Evolutionary conservation across 1,284 basidiomycete species (phyloP).

Genomic region (Ustilago shanxiensis): DNA sequence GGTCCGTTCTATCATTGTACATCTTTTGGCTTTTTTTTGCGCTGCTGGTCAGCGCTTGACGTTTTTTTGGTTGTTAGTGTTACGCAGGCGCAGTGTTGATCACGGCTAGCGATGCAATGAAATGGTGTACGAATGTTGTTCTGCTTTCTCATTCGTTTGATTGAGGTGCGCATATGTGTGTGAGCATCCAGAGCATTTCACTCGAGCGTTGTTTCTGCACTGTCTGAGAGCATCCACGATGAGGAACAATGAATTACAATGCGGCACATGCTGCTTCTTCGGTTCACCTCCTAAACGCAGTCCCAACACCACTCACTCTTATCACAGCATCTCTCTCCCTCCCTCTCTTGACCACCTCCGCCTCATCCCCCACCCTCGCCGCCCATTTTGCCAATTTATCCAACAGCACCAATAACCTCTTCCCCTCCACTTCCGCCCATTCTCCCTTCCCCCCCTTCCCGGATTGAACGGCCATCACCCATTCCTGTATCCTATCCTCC

Average conservation of each 20-base stretch:
- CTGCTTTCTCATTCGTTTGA: background rate
- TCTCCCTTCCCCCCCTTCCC: constrained; percentile 18
- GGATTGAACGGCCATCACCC: constrained; percentile 71
- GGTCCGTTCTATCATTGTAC: background rate
- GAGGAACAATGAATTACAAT: background rate
- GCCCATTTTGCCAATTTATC: constrained; percentile 30
- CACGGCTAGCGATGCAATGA: background rate
- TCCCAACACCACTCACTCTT: background rate
- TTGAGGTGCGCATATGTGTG: too few species aligned
- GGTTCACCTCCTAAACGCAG: background rate
- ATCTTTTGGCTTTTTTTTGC: too few species aligned
- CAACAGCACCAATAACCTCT: constrained; percentile 32
- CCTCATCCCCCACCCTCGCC: background rate
- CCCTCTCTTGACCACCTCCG: constrained; percentile 19
- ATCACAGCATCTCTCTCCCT: constrained; percentile 14
- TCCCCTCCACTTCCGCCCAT: constrained; percentile 22
- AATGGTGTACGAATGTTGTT: background rate
- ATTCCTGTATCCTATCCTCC: constrained; percentile 85
- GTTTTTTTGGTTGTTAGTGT: too few species aligned
- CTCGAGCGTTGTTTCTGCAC: too few species aligned
- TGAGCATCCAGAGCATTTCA: too few species aligned
- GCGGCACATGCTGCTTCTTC: background rate
- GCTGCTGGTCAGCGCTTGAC: too few species aligned
- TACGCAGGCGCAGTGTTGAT: background rate
- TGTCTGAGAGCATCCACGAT: too few species aligned